These are phyloP conservation scores for Corymbia maculata DNA, from an alignment of 345 rosid species.

Conservation along the genomic window DNA sequence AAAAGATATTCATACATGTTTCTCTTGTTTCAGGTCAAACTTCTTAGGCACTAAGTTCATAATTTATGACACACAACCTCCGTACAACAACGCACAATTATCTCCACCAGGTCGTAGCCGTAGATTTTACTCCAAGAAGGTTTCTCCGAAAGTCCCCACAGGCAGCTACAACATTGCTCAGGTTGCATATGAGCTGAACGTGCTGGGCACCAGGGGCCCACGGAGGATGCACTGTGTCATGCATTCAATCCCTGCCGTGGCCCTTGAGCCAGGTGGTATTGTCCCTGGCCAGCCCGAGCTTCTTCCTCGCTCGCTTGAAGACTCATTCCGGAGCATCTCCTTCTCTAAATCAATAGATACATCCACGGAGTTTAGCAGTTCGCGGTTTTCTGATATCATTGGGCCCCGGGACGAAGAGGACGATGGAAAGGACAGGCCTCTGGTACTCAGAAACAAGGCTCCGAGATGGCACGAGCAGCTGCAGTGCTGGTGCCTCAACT, in stretches of 20 bases:
- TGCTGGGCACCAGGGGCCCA: constrained; percentile 41
- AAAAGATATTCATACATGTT: neutral
- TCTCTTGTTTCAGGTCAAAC: constrained; percentile 26
- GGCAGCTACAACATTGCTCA: constrained; percentile 42
- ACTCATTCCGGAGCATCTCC: constrained; percentile 41
- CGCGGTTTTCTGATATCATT: constrained; percentile 27
- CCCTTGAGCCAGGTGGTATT: constrained; percentile 34
- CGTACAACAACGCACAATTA: constrained; percentile 23
- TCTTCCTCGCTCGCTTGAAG: constrained; percentile 29
- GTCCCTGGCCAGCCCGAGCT: constrained; percentile 39
- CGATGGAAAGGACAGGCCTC: constrained; percentile 21
- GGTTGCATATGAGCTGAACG: constrained; percentile 37
- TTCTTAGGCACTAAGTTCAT: constrained; percentile 41
- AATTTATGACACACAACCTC: constrained; percentile 37
- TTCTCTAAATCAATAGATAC: constrained; percentile 30
- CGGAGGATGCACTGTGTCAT: constrained; percentile 42
- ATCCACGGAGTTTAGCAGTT: constrained; percentile 34
- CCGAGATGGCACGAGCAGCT: constrained; percentile 51
- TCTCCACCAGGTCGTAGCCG: constrained; percentile 36
- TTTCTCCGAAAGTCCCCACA: constrained; percentile 39
- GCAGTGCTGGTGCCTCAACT: constrained; percentile 51
- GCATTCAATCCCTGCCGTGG: constrained; percentile 29
- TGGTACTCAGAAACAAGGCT: constrained; percentile 32
- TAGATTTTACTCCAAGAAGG: constrained; percentile 39
- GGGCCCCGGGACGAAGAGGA: constrained; percentile 21